Evolutionary conservation across 139 green algal genomes (phyloP).

Genomic region (Pedinophyceae sp.): DNA sequence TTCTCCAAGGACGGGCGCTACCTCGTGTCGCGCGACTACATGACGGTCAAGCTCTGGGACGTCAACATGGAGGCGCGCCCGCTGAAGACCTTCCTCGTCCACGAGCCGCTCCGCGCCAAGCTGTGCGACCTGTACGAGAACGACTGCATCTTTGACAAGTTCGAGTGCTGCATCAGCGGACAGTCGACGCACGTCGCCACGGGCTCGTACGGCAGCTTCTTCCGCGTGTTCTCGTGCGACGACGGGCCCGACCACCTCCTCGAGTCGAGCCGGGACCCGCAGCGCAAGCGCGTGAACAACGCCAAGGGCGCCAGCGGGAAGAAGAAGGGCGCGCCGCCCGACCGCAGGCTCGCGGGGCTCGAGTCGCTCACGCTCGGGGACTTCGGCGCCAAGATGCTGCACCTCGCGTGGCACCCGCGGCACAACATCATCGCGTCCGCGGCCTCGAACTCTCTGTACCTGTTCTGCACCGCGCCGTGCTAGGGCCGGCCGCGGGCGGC

Average conservation of each 20-base stretch:
- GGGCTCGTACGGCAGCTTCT: constrained; percentile 86
- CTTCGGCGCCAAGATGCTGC: constrained; percentile 77
- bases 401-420: constrained; percentile 89
- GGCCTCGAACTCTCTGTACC: constrained; percentile 81
- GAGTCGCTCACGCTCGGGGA: constrained; percentile 19
- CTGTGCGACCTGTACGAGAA: constrained; percentile 98
- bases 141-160: constrained; percentile 99
- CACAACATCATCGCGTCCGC: constrained; percentile 77
- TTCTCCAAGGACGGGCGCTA: constrained; percentile 76
- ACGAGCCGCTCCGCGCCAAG: constrained; percentile 76
- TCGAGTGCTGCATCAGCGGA: constrained; percentile 76
- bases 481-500: neutral
- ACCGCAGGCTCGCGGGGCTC: neutral
- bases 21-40: constrained; percentile 89
- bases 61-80: constrained; percentile 71
- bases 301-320: too few species aligned
- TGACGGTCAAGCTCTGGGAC: constrained; percentile 97
- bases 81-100: constrained; percentile 71
- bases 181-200: constrained; percentile 59
- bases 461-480: constrained; percentile 57
- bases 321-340: neutral
- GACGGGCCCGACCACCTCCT: constrained; percentile 34
- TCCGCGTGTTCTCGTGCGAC: constrained; percentile 41
- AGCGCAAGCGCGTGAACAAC: constrained; percentile 38
- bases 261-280: constrained; percentile 59